phyloP scores from a whole-genome alignment of 805 yeast species.

The Lipomyces oligophaga region DNA sequence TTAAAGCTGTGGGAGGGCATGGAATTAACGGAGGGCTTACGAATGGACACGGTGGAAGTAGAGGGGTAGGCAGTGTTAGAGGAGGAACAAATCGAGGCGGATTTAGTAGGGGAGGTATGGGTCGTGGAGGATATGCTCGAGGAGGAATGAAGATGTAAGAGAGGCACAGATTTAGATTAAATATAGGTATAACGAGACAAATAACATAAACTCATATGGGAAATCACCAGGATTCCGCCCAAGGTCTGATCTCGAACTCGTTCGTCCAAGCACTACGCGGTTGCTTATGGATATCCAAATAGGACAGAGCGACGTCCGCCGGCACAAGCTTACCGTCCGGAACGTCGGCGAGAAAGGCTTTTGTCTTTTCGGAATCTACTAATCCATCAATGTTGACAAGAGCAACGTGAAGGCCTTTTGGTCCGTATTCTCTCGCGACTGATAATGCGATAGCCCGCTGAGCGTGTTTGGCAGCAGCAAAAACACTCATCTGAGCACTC shows the following conservation, averaged over 20 bases:
- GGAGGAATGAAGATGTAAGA: too few species aligned
- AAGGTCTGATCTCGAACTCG: slow-evolving; percentile 24
- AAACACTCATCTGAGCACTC: slow-evolving; percentile 19
- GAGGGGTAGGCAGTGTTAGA: too few species aligned
- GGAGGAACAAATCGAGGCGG: too few species aligned
- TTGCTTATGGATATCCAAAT: slow-evolving; percentile 23
- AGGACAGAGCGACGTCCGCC: slow-evolving; percentile 16
- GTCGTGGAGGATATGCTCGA: too few species aligned
- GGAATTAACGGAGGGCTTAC: too few species aligned
- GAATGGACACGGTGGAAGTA: too few species aligned
- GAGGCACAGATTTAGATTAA: too few species aligned
- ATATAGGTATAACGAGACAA: too few species aligned
- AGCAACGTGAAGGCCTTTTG: slow-evolving; percentile 24
- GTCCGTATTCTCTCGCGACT: slow-evolving; percentile 19
- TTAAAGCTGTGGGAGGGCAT: too few species aligned
- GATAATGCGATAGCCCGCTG: slow-evolving; percentile 21
- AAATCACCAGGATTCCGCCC: slow-evolving; percentile 24
- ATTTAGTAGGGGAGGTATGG: too few species aligned
- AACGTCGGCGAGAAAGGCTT: slow-evolving; percentile 7
- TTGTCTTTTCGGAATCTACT: slow-evolving; percentile 9
- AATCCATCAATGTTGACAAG: slow-evolving; percentile 22
- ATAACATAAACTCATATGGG: too few species aligned
- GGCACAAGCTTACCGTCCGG: slow-evolving; percentile 19
- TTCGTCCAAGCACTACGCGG: slow-evolving; percentile 19
- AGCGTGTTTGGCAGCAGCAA: slow-evolving; percentile 19